Evolutionary conservation across 352 stramenopile genomes (phyloP), one percentile per base, ranked within the genome.

Genomic region (Phytopythium helicoides): DNA sequence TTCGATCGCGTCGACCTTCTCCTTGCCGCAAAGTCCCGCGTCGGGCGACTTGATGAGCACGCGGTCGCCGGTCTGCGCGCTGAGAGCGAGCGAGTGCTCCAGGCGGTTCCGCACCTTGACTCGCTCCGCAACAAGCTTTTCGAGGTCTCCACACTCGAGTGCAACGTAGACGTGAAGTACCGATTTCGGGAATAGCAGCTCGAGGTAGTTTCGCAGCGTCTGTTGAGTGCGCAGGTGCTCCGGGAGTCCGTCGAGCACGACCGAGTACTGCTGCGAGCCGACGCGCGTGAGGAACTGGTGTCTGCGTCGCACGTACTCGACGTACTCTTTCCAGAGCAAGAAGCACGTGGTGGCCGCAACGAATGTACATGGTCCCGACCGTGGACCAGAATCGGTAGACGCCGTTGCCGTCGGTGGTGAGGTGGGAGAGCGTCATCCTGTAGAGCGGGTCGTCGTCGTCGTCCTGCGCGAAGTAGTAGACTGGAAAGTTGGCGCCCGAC

Each of bases 211-310:
- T 25, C 69, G 76, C 40, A 94, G 60, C 26, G 78, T 90, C 49
- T 92, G 76, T 36, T 85, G 73, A 26, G 81, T 92, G 45, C 76
- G 79, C 7, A 94, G 62, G 34, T 90, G 72, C 11, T 72, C 69
- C n/a, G 83, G 83, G 15, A 94, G 59, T 1, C 76, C 83, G 48
- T 88, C 88, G 22, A 94, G 60, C 25, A 90, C 71, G 47, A 94
- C 62, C 19, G 74, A 82, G 65, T 94, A 94, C 68, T 94, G 83
- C 62, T 91, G 76, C 36, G 76, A 38, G 47, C 63, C 49, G 26
- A 76, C 70, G 51, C 75, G 64, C n/a, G 68, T 60, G 62, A 94
- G 74, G 47, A 91, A 91, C 56, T 92, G 72, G 45, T 94, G 83
- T 42, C 81, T 75, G 15, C 83, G 70, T n/a, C 64, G 56, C 35